phyloP scores from a whole-genome alignment of 495 filamentous ascomycete genomes.

The Terfezia claveryi region DNA sequence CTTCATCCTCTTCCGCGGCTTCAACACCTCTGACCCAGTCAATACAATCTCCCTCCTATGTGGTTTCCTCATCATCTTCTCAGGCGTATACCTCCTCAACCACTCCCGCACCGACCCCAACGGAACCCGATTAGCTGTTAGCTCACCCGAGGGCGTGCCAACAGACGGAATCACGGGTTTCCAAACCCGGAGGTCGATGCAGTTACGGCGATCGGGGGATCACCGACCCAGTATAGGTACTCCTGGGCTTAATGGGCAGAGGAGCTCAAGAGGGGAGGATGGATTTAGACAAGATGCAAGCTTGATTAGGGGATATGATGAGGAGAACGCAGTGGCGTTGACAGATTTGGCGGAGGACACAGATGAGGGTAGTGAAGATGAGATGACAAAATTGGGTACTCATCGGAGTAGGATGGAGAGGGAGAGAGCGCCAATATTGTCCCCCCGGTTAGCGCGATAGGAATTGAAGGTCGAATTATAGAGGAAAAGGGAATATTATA shows the following conservation, averaged over 20 bases:
- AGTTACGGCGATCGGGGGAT: conserved; percentile 46
- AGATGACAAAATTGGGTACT: background rate
- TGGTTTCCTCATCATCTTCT: conserved; percentile 91
- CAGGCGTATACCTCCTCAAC: conserved; percentile 91
- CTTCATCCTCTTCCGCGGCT: conserved; percentile 91
- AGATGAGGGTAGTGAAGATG: conserved; percentile 27
- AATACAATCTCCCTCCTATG: conserved; percentile 84
- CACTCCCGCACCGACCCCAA: conserved; percentile 78
- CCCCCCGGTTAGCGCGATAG: background rate
- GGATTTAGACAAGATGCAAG: conserved; percentile 31
- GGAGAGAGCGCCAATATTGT: background rate
- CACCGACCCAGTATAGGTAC: conserved; percentile 31
- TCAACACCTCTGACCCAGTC: conserved; percentile 85
- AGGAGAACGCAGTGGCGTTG: conserved; percentile 36
- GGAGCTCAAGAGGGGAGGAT: conserved; percentile 26
- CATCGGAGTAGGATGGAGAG: background rate
- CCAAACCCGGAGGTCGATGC: conserved; percentile 81
- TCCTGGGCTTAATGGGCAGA: conserved; percentile 3
- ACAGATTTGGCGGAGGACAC: conserved; percentile 40
- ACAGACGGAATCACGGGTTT: conserved; percentile 78
- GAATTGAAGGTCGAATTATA: background rate
- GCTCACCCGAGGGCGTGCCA: conserved; percentile 51
- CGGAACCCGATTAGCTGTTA: conserved; percentile 35
- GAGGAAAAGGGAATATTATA: too few species aligned
- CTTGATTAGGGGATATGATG: conserved; percentile 43